These are phyloP conservation scores for Apiospora marii DNA, from an alignment of 2,329 filamentous ascomycete genomes.

Conservation along the genomic window DNA sequence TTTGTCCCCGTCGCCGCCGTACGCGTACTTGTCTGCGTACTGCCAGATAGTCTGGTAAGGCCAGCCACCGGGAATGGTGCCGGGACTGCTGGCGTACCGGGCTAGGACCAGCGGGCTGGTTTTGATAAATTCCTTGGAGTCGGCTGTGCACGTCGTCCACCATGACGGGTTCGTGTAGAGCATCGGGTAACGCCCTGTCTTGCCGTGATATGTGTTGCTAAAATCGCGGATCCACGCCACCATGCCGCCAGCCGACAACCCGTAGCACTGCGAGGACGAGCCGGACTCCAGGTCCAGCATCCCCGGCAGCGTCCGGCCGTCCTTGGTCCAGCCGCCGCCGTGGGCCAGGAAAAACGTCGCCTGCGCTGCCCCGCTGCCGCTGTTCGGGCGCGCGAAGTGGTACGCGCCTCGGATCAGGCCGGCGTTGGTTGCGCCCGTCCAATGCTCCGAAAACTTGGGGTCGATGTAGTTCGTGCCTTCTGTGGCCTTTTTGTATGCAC, in stretches of 20 bases:
- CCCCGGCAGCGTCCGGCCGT: slow-evolving; percentile 63
- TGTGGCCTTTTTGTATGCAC: slow-evolving; percentile 50
- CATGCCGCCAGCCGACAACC: slow-evolving; percentile 53
- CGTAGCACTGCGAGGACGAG: slow-evolving; percentile 52
- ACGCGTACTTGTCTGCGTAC: slow-evolving; percentile 54
- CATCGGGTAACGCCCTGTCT: slow-evolving; percentile 57
- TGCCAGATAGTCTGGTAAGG: slow-evolving; percentile 63
- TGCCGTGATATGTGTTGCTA: slow-evolving; percentile 55
- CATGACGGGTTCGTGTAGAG: slow-evolving; percentile 61
- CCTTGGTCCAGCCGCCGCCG: slow-evolving; percentile 61
- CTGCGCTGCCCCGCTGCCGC: slow-evolving; percentile 53
- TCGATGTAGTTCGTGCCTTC: slow-evolving; percentile 58
- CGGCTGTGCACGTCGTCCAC: slow-evolving; percentile 62
- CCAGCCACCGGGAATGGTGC: slow-evolving; percentile 60
- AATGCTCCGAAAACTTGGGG: slow-evolving; percentile 56
- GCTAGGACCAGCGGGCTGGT: slow-evolving; percentile 59
- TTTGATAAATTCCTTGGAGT: slow-evolving; percentile 52
- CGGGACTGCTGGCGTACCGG: slow-evolving; percentile 49
- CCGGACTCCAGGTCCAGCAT: slow-evolving; percentile 63
- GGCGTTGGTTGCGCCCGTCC: slow-evolving; percentile 56
- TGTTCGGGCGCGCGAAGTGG: slow-evolving; percentile 59
- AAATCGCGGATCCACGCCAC: slow-evolving; percentile 61
- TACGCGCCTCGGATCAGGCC: slow-evolving; percentile 63
- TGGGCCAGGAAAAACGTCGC: slow-evolving; percentile 60
- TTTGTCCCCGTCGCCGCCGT: slow-evolving; percentile 60